These are phyloP conservation scores for Leishmania lainsoni DNA, from an alignment of 208 protist species.

Conservation along the genomic window DNA sequence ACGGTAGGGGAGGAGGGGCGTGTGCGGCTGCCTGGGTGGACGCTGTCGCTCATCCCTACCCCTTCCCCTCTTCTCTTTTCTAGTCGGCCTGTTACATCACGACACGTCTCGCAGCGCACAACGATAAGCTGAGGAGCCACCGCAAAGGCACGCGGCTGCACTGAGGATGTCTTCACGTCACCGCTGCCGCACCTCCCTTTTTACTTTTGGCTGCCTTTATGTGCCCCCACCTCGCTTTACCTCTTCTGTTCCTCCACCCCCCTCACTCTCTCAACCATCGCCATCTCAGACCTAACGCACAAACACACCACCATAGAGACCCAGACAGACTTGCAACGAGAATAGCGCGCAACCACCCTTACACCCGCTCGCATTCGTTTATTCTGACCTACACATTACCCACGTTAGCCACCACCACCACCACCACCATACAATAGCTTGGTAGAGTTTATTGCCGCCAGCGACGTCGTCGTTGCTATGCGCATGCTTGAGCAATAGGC, in stretches of 20 bases:
- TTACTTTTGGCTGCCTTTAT: neutral
- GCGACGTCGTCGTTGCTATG: neutral
- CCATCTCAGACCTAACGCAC: neutral
- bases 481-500: neutral
- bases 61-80: neutral
- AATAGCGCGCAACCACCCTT: neutral
- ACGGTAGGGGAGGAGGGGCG: too few relatives aligned
- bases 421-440: neutral
- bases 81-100: neutral
- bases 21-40: neutral
- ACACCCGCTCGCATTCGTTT: neutral
- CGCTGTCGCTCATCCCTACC: neutral
- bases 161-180: neutral
- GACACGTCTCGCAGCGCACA: neutral
- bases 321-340: neutral
- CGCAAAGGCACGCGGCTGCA: neutral
- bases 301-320: neutral
- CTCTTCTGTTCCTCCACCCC: neutral
- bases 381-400: neutral
- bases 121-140: neutral
- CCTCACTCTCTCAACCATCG: neutral
- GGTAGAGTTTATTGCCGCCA: neutral
- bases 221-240: neutral
- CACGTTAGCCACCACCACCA: neutral
- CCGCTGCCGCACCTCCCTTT: neutral